Evolutionary conservation across 495 filamentous ascomycete species (phyloP), one percentile per base, ranked within the genome.

Genomic region (Xylaria curta): DNA sequence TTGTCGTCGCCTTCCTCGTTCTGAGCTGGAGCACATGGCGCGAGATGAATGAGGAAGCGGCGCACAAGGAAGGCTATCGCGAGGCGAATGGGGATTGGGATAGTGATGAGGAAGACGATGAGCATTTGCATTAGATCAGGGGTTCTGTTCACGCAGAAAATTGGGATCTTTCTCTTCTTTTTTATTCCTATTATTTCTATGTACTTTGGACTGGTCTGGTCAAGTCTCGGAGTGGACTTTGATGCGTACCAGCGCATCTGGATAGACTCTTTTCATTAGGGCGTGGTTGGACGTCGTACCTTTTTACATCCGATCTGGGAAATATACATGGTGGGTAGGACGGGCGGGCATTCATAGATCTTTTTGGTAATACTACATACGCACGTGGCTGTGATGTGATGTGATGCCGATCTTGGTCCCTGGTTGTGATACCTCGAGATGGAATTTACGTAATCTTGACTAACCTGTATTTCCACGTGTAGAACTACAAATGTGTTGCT

Each of bases 11-110:
- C 0, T 99, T 99, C 78, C 82, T 90, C 44, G 83, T 97, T 77
- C 81, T 99, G 61, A 94, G 90, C 77, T 97, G 91, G 90, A 94
- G 92, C 73, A 97, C 94, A 1, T 99, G 93, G 84, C 87, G 90
- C 47, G 96, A 98, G 85, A 93, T 97, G 90, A 87, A 89, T 21
- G 94, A 97, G 82, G 94, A 97, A 72, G 88, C 89, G 72, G 82
- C 82, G n/a, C 60, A 44, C 38, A 63, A 63, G 4, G 60, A 44
- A 4, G 60, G 60, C 1, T 63, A 63, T 10, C 36, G 13, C 38
- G 60, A 24, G 3, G 60, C 38, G 19, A 33, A 42, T 44, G 60
- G 36, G 9, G 60, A 63, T 15, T 63, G 38, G 36, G 60, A 63
- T 19, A 63, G 60, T 28, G 60, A 63, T 0, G 60, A 63, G 38